phyloP scores from a whole-genome alignment of 2,329 filamentous ascomycete genomes.

The Orbilia javanica region DNA sequence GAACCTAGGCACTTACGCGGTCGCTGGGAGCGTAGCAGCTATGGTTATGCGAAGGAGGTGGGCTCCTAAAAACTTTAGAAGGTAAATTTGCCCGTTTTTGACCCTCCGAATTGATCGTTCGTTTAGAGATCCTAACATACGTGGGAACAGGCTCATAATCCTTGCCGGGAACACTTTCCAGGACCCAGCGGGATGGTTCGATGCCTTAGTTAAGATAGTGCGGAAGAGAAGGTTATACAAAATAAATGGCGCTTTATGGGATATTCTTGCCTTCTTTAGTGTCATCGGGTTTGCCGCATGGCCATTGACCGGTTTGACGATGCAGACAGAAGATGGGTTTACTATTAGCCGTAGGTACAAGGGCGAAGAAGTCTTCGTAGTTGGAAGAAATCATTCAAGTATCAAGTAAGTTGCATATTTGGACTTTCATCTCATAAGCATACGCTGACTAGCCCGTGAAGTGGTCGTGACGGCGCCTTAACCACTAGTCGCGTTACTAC shows the following conservation, averaged over 20 bases:
- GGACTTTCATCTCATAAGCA: neutral
- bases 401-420: constrained; percentile 31
- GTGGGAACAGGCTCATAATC: constrained; percentile 39
- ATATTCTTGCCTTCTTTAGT: constrained; percentile 45
- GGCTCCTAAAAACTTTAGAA: constrained; percentile 42
- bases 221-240: constrained; percentile 35
- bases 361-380: constrained; percentile 17
- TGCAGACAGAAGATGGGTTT: constrained; percentile 49
- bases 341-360: constrained; percentile 26
- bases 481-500: constrained; percentile 36
- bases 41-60: constrained; percentile 53
- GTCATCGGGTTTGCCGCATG: constrained; percentile 52
- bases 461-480: constrained; percentile 39
- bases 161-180: constrained; percentile 42
- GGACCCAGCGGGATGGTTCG: constrained; percentile 47
- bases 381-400: constrained; percentile 42
- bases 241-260: constrained; percentile 40
- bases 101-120: neutral
- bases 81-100: constrained; percentile 1
- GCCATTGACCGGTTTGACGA: constrained; percentile 51
- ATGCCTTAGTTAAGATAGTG: constrained; percentile 13
- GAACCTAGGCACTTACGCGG: constrained; percentile 37
- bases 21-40: constrained; percentile 37
- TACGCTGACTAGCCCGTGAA: neutral
- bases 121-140: too few relatives aligned